These are phyloP conservation scores for Fusarium euwallaceae DNA, from an alignment of 2,329 filamentous ascomycete genomes.

Conservation along the genomic window DNA sequence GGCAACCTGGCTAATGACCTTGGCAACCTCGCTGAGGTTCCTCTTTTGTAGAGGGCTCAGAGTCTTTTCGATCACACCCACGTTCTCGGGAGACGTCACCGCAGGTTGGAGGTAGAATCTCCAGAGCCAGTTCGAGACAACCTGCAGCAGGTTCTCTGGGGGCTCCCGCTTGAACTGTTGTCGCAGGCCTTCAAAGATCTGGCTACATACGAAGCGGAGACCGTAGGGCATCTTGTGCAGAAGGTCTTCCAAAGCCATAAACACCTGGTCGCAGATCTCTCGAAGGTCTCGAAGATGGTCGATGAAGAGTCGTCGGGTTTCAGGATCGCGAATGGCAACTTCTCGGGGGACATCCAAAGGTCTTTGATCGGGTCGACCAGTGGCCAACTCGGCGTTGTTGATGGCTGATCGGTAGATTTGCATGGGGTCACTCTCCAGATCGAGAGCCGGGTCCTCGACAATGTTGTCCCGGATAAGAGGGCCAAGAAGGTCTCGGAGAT, in stretches of 20 bases:
- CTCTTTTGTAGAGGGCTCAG: constrained; percentile 92
- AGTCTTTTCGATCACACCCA: constrained; percentile 90
- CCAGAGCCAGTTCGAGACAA: constrained; percentile 94
- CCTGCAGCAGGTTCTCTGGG: constrained; percentile 81
- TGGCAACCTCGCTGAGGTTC: constrained; percentile 90
- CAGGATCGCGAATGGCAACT: constrained; percentile 93
- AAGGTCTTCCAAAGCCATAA: constrained; percentile 83
- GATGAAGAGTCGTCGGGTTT: constrained; percentile 93
- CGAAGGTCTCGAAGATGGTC: constrained; percentile 93
- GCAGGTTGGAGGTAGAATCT: constrained; percentile 93
- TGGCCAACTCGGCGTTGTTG: constrained; percentile 96
- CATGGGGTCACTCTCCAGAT: constrained; percentile 96
- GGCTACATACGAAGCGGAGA: constrained; percentile 86
- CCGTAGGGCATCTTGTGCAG: constrained; percentile 93
- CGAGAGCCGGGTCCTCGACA: constrained; percentile 89
- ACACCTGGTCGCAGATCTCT: constrained; percentile 94
- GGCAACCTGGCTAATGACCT: constrained; percentile 90
- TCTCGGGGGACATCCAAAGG: constrained; percentile 90
- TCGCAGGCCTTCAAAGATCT: constrained; percentile 84
- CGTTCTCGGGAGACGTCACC: constrained; percentile 88
- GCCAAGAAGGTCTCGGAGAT: constrained; percentile 86
- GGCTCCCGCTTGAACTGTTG: constrained; percentile 85
- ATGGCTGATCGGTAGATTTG: constrained; percentile 97
- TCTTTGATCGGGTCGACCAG: constrained; percentile 84
- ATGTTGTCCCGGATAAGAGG: constrained; percentile 91